A percentile compares a stretch with the other conserved stretches of the same genome.
These are phyloP conservation scores for Chamaecyparis obtusa DNA, from an alignment of 75 land plant genomes.

Conservation along the genomic window DNA sequence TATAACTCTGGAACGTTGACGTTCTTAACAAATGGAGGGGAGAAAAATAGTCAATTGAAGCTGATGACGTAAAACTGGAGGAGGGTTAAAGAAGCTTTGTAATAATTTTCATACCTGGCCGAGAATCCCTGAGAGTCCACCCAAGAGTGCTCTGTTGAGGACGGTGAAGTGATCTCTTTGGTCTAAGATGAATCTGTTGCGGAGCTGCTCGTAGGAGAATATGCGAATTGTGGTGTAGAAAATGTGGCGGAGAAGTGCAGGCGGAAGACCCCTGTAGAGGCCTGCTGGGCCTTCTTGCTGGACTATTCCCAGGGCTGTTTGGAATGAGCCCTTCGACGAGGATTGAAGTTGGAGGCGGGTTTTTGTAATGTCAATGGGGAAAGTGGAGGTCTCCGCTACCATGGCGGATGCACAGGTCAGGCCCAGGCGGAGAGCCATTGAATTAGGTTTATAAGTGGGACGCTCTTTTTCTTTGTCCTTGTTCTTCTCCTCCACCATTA, in stretches of 20 bases:
- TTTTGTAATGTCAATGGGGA: constrained; percentile 88
- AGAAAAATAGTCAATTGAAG: background rate
- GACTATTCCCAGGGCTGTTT: constrained; percentile 47
- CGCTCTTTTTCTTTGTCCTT: background rate
- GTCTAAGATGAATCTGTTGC: constrained; percentile 22
- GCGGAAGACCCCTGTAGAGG: constrained; percentile 79
- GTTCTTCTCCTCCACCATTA: background rate
- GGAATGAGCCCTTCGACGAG: constrained; percentile 35
- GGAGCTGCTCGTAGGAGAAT: constrained; percentile 72
- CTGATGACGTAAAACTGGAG: background rate
- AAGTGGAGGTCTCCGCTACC: constrained; percentile 77
- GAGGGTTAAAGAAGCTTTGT: background rate
- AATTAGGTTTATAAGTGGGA: background rate
- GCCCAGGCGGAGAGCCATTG: constrained; percentile 30
- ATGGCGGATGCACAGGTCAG: constrained; percentile 73
- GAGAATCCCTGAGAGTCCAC: constrained; percentile 78
- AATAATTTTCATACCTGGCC: constrained; percentile 67
- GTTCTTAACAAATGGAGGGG: background rate
- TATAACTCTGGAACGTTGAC: background rate
- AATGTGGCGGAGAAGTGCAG: constrained; percentile 76
- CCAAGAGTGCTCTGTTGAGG: constrained; percentile 56
- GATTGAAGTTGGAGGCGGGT: constrained; percentile 76
- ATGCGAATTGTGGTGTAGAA: constrained; percentile 90
- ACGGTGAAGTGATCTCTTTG: background rate
- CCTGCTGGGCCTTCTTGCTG: constrained; percentile 49